These are phyloP conservation scores for Gardenia jasminoides DNA, from an alignment of 257 asterid genomes.

Conservation along the genomic window DNA sequence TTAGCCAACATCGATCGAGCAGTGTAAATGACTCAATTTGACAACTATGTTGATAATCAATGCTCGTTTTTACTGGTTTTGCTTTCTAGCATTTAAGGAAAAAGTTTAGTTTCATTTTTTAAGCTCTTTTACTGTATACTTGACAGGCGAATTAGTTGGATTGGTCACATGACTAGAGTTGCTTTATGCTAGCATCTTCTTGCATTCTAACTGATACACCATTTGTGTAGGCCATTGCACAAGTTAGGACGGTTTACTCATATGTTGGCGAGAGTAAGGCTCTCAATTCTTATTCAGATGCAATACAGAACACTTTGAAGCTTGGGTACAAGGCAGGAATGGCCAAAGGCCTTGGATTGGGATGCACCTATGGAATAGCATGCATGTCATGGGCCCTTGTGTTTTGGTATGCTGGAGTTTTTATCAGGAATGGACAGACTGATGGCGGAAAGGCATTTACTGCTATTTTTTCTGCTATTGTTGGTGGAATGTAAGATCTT, in stretches of 20 bases:
- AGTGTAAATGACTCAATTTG: not conserved
- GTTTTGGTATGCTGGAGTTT: slow-evolving; percentile 99
- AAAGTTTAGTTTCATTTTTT: not conserved
- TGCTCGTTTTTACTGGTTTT: not conserved
- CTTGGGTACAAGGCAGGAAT: slow-evolving; percentile 98
- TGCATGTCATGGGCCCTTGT: slow-evolving; percentile 99
- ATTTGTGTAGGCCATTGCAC: slow-evolving; percentile 78
- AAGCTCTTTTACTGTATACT: not conserved
- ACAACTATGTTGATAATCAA: not conserved
- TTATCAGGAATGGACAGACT: slow-evolving; percentile 77
- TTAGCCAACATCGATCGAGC: not conserved
- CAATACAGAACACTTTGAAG: slow-evolving; percentile 78
- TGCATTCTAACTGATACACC: slow-evolving; percentile 16
- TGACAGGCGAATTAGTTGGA: not conserved
- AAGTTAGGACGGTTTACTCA: slow-evolving; percentile 94
- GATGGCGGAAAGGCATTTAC: slow-evolving; percentile 98
- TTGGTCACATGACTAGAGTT: not conserved
- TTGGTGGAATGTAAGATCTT: slow-evolving; percentile 94
- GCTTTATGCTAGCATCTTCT: not conserved
- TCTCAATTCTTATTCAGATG: slow-evolving; percentile 75
- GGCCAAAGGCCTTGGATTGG: slow-evolving; percentile 98
- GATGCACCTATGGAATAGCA: slow-evolving; percentile 94
- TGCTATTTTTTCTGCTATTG: slow-evolving; percentile 91
- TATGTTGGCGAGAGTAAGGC: slow-evolving; percentile 87
- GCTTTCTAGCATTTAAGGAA: too few relatives aligned